Percentiles rank a stretch among this genome's conserved stretches.
Evolutionary conservation across 768 basidiomycete species (phyloP).

Genomic region (Sporobolomyces pararoseus): DNA sequence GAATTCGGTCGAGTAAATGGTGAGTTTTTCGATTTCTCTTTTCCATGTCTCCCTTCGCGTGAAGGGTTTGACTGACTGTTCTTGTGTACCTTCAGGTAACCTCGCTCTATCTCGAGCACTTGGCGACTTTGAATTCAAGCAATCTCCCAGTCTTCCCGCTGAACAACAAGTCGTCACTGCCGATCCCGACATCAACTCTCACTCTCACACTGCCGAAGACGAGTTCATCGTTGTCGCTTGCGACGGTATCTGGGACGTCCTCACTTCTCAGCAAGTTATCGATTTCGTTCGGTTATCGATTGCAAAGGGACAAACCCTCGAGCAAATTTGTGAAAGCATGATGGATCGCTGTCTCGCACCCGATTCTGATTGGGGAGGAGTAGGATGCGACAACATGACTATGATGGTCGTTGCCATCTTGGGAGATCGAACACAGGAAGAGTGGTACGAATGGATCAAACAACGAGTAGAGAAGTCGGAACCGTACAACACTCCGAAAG

Average conservation of each 20-base stretch:
- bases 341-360: constrained; percentile 92
- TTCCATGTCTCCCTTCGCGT: not conserved
- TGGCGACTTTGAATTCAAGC: constrained; percentile 99
- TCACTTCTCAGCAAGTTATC: constrained; percentile 85
- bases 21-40: constrained; percentile 49
- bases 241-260: constrained; percentile 99
- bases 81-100: constrained; percentile 63
- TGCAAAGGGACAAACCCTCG: constrained; percentile 69
- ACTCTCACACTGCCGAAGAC: constrained; percentile 78
- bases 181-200: constrained; percentile 82
- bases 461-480: constrained; percentile 71
- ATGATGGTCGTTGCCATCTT: constrained; percentile 83
- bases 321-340: constrained; percentile 81
- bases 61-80: not conserved
- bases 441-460: constrained; percentile 87
- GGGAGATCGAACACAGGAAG: constrained; percentile 77
- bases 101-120: constrained; percentile 89
- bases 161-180: constrained; percentile 93
- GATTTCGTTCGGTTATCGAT: constrained; percentile 80
- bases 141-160: constrained; percentile 71
- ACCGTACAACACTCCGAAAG: constrained; percentile 72
- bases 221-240: constrained; percentile 96
- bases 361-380: constrained; percentile 84
- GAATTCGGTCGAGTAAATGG: constrained; percentile 97
- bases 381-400: constrained; percentile 99